These are phyloP conservation scores for Galerina marginata DNA, from an alignment of 768 basidiomycete genomes.

Conservation along the genomic window DNA sequence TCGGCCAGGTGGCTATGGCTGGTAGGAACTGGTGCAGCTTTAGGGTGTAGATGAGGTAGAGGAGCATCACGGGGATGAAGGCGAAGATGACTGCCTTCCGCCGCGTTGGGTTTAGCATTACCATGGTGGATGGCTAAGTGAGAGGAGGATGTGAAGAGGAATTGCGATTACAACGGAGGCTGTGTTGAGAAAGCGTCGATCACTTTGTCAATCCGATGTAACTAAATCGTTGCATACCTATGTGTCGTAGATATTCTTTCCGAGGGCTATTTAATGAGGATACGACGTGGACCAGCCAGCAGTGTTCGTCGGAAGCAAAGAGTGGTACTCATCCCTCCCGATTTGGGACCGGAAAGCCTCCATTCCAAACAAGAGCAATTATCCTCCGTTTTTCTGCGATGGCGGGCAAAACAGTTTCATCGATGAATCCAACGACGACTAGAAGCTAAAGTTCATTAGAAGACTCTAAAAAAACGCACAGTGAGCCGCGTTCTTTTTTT, in stretches of 20 bases:
- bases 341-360: no score
- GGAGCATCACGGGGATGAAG: constrained; percentile 25
- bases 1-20: constrained; percentile 28
- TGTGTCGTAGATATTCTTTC: neutral
- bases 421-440: no score
- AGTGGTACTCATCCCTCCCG: neutral
- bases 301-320: neutral
- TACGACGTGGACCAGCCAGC: constrained; percentile 12
- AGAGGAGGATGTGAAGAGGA: neutral
- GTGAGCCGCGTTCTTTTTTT: neutral
- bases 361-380: no score
- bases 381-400: no score
- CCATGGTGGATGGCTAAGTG: constrained; percentile 16
- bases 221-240: no score
- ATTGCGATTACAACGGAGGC: constrained; percentile 1
- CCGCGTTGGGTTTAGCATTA: constrained; percentile 25
- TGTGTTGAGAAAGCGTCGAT: neutral
- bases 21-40: constrained; percentile 27
- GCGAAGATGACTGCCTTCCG: constrained; percentile 26
- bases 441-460: no score
- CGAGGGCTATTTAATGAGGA: neutral
- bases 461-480: no score
- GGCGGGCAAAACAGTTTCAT: no score
- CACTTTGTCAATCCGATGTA: no score
- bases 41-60: constrained; percentile 28